Base-by-base conservation (phyloP, 768 basidiomycete genomes). In the Infundibulicybe gibba region DNA sequence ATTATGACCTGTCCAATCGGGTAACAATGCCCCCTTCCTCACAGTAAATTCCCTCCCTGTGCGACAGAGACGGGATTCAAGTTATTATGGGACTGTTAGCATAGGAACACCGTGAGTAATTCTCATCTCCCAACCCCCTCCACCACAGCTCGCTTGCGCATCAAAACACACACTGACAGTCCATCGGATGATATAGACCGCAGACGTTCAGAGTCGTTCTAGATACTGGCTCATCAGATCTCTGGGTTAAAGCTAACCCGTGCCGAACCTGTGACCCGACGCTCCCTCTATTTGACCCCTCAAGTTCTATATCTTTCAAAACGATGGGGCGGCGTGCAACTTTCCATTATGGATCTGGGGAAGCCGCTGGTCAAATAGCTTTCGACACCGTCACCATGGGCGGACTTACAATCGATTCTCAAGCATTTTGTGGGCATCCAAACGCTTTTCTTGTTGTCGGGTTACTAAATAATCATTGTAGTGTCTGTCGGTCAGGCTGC, bases 161-260 rank as follows among this genome's bases (percentile, higher is more conserved):
- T n/a, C n/a, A n/a, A n/a, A n/a, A n/a, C n/a, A n/a, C n/a, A n/a
- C n/a, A n/a, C n/a, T n/a, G n/a, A n/a, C n/a, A n/a, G n/a, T n/a
- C n/a, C n/a, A n/a, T n/a, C n/a, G n/a, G n/a, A n/a, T n/a, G n/a
- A n/a, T 21, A 30, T 51, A 86, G 83, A 12, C 62, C 82, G 0
- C 90, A 93, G 61, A 35, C 67, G 2, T 86, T 97, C 59, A 72
- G 83, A 44, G 72, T 97, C 45, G 81, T 97, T 45, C 78, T 97
- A 30, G n/a, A n/a, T n/a, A n/a, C n/a, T n/a, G n/a, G n/a, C n/a
- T n/a, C n/a, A n/a, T n/a, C n/a, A n/a, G n/a, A 97, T 64, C 70
- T 97, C 3, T 99, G 94, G 94, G 75, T 99, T 6, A 83, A 85
- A 0, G 72, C 74, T 12, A 61, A 65, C 0, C 41, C 57, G 19